Evolutionary conservation across 202 grass and related monocot genomes (phyloP).

Genomic region (Schoenoplectus triqueter): DNA sequence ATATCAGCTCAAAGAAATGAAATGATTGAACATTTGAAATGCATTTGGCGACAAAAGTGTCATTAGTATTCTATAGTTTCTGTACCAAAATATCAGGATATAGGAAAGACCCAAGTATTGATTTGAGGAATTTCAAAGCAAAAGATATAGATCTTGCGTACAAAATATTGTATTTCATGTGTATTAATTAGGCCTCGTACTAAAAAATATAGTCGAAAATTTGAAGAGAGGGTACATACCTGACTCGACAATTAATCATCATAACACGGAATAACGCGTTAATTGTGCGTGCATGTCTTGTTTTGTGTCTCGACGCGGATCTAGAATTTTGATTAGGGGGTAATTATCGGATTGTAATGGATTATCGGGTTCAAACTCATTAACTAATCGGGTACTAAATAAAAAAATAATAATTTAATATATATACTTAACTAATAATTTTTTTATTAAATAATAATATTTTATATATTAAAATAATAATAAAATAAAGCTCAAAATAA

Average conservation of each 20-base stretch:
- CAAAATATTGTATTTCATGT: background rate
- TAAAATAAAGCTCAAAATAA: too few relatives aligned
- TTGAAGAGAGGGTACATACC: background rate
- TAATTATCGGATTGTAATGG: too few relatives aligned
- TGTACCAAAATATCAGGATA: background rate
- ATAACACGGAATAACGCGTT: background rate
- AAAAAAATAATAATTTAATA: too few relatives aligned
- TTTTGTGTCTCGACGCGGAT: too few relatives aligned
- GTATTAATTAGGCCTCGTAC: background rate
- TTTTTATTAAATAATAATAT: too few relatives aligned
- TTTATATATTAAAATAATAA: too few relatives aligned
- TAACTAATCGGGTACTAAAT: too few relatives aligned
- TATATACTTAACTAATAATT: too few relatives aligned
- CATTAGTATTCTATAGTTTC: background rate
- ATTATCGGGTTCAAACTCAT: too few relatives aligned
- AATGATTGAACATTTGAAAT: background rate
- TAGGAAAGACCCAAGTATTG: background rate
- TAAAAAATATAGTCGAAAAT: background rate
- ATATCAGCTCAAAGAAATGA: background rate
- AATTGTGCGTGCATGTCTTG: background rate
- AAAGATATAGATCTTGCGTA: background rate
- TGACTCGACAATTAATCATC: background rate
- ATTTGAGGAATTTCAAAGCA: background rate
- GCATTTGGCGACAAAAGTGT: background rate
- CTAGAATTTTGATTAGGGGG: too few relatives aligned